Base-by-base conservation (phyloP, 768 basidiomycete species). In the Suillus fuscotomentosus region DNA sequence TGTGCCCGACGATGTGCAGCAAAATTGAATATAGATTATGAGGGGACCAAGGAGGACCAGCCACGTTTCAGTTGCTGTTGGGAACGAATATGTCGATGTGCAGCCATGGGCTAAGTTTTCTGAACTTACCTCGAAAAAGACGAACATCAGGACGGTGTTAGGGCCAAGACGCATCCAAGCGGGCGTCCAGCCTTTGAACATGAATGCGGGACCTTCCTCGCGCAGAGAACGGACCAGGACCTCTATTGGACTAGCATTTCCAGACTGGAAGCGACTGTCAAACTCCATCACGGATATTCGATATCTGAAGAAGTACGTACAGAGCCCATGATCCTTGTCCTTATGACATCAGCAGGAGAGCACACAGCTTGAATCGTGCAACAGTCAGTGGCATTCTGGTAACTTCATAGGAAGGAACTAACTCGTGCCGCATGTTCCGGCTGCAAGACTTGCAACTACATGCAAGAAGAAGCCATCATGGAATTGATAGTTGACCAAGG, bases 141-240 rank as follows among this genome's bases (percentile, higher is more conserved):
- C 88, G 75, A 93, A 95, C 77, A 94, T 84, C 5, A 94, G 79
- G 41, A 95, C 82, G 1, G 93, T 94, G 72, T 94, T 93, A 2
- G 92, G 92, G 36, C 89, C 92, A 50, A 95, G 77, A 56, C 93
- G 87, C 69, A 90, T 86, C 76, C 93, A 95, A 9, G 93, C 90
- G 3, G 93, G 93, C 20, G 91, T 91, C 93, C 93, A 95, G 41
- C 93, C 93, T 73, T 91, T 94, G 77, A 95, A 91, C 61, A 94
- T 79, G 73, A 94, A 94, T 65, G 81, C 80, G 11, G 86, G 82
- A 0, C 93, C 93, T 79, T 95, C 93, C 69, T 88, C 81, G 47
- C 82, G 83, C 42, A 92, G 76, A 5, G 91, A 91, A 50, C 74
- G 80, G 36, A 75, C 78, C 14, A 92, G 74, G 36, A 92, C 81